Evolutionary conservation across 2,329 filamentous ascomycete species (phyloP), one percentile per base, ranked within the genome.

Genomic region (Fusarium secorum): DNA sequence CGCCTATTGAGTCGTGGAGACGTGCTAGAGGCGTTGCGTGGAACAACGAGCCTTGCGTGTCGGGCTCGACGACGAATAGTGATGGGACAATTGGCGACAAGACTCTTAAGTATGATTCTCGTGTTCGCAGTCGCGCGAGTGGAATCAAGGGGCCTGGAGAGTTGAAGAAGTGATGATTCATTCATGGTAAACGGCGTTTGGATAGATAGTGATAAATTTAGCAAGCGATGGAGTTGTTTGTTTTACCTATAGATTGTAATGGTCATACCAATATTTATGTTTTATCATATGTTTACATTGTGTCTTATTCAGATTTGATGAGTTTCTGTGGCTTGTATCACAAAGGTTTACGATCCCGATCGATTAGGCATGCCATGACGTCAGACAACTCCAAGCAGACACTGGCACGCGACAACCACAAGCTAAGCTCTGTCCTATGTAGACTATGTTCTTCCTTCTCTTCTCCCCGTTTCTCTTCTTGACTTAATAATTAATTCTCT

Each of bases 1-100:
- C 89, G 62, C 83, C 86, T 4, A 81, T 81, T 4, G 80, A 78
- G n/a, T 74, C 88, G 36, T 91, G 89, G 89, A 80, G 79, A 15
- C 61, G 51, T 20, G 71, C 62, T 4, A 39, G 59, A 14, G 64
- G 60, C 3, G 57, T 73, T 35, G 74, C 72, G 0, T 76, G 74
- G 74, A 54, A 60, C 4, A 55, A 54, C 0, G 69, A 64, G 11
- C 53, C 58, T 30, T 76, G 74, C 26, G 74, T 74, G n/a, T 5
- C 33, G 53, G 74, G 74, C 26, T 76, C 74, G 15, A 72, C 74
- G 7, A 54, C 44, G 10, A 63, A 64, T n/a, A 26, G 51, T 2
- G 64, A 75, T 39, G 64, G 48, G 3, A 73, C 60, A 2, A 76
- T 76, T 18, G 65, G 74, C 13, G 51, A 68, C 11, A 33, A 64